Evolutionary conservation across 805 yeast species (phyloP).

Genomic region (Starmerella floris): DNA sequence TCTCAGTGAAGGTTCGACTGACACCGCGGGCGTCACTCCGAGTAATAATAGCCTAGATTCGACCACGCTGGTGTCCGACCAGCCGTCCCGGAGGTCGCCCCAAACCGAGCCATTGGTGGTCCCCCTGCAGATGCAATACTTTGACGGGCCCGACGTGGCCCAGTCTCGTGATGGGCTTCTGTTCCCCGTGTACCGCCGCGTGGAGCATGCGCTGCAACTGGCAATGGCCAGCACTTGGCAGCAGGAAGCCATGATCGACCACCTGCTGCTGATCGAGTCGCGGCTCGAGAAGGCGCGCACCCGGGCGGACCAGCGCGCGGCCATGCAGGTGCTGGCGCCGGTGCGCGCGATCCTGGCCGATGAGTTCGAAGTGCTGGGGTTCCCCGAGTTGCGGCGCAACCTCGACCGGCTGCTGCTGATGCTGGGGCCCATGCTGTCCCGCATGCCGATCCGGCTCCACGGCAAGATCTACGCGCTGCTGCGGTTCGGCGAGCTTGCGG

Average conservation of each 20-base stretch:
- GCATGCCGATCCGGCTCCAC: background rate
- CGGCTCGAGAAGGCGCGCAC: conserved; percentile 1
- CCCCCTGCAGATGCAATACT: background rate
- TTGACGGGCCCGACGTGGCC: background rate
- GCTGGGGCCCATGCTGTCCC: conserved; percentile 1
- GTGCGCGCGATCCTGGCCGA: background rate
- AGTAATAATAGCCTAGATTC: no score
- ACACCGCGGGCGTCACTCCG: no score
- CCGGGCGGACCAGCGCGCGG: background rate
- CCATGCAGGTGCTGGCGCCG: background rate
- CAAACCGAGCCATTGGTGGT: background rate
- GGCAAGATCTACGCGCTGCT: background rate
- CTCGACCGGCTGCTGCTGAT: background rate
- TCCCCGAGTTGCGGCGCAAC: background rate
- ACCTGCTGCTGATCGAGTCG: conserved; percentile 2
- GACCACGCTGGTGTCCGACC: no score
- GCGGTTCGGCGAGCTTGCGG: background rate
- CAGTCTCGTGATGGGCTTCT: background rate
- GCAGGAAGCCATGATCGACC: background rate
- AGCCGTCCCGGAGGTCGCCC: no score
- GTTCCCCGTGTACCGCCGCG: background rate
- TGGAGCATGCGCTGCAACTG: background rate
- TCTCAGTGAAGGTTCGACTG: no score
- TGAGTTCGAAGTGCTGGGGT: background rate
- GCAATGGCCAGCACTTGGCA: background rate